phyloP scores from a whole-genome alignment of 768 basidiomycete genomes.

The Cystofilobasidium ferigula region DNA sequence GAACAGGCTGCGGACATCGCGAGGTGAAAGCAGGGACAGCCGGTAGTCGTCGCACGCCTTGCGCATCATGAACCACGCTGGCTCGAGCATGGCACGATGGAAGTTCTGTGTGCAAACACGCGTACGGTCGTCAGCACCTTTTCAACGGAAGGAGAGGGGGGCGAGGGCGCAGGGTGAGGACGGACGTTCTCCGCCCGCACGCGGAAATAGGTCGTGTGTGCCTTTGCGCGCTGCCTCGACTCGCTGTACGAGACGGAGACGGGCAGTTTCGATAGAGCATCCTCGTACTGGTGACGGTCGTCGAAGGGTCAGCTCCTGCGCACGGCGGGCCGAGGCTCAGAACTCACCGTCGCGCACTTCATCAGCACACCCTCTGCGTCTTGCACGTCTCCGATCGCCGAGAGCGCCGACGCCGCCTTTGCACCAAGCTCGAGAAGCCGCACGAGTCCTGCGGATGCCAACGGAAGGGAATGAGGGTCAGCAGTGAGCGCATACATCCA shows the following conservation, averaged over 20 bases:
- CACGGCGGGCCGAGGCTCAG: too few relatives aligned
- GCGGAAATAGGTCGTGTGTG: constrained; percentile 16
- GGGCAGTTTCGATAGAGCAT: constrained; percentile 5
- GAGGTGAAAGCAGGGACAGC: not conserved
- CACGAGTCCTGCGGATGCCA: constrained; percentile 5
- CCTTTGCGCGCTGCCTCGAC: constrained; percentile 1
- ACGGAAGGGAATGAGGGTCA: not conserved
- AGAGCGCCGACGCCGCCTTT: constrained; percentile 20
- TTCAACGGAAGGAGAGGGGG: too few relatives aligned
- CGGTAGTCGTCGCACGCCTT: constrained; percentile 17
- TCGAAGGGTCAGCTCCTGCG: not conserved
- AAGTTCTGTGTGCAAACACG: not conserved
- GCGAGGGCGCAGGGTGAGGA: not conserved
- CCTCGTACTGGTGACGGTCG: constrained; percentile 13
- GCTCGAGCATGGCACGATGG: constrained; percentile 1
- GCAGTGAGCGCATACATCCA: not conserved
- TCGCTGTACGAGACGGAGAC: not conserved
- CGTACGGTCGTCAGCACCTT: too few relatives aligned
- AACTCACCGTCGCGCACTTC: constrained; percentile 17
- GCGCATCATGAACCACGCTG: constrained; percentile 18
- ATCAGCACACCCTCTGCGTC: constrained; percentile 5
- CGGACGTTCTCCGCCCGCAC: constrained; percentile 17
- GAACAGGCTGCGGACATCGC: constrained; percentile 9
- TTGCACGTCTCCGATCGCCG: not conserved
- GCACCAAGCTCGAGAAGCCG: constrained; percentile 9